These are phyloP conservation scores for Tirmania nivea DNA, from an alignment of 495 filamentous ascomycete species.

Conservation along the genomic window DNA sequence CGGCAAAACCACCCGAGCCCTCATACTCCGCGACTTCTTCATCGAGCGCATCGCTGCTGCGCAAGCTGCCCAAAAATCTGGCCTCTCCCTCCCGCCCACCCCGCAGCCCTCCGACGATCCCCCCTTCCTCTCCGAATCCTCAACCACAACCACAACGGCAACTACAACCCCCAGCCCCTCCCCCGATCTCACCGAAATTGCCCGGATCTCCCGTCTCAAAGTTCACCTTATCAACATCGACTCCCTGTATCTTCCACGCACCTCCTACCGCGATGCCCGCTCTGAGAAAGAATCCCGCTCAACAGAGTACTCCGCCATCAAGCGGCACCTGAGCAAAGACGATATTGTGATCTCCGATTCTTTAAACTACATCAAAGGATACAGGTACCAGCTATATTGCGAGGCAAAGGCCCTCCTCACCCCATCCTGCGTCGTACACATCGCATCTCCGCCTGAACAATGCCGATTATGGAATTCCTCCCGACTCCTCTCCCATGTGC, in stretches of 20 bases:
- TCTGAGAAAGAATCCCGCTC: constrained; percentile 88
- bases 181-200: constrained; percentile 26
- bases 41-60: constrained; percentile 27
- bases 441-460: constrained; percentile 52
- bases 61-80: background rate
- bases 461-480: constrained; percentile 11
- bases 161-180: constrained; percentile 27
- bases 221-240: constrained; percentile 52
- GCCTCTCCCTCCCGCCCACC: background rate
- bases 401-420: constrained; percentile 77
- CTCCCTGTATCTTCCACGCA: constrained; percentile 36
- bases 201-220: constrained; percentile 31
- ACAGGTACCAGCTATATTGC: constrained; percentile 85
- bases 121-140: constrained; percentile 72
- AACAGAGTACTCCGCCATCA: constrained; percentile 61
- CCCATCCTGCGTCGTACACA: constrained; percentile 63
- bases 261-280: constrained; percentile 42
- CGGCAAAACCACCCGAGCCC: constrained; percentile 72
- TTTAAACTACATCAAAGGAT: constrained; percentile 89
- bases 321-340: constrained; percentile 52
- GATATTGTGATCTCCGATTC: constrained; percentile 65
- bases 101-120: constrained; percentile 46
- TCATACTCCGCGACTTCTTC: constrained; percentile 52
- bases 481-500: background rate
- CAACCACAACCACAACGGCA: constrained; percentile 51